Conservation (phyloP, 768 basidiomycete genomes). For the Calocera cornea region DNA sequence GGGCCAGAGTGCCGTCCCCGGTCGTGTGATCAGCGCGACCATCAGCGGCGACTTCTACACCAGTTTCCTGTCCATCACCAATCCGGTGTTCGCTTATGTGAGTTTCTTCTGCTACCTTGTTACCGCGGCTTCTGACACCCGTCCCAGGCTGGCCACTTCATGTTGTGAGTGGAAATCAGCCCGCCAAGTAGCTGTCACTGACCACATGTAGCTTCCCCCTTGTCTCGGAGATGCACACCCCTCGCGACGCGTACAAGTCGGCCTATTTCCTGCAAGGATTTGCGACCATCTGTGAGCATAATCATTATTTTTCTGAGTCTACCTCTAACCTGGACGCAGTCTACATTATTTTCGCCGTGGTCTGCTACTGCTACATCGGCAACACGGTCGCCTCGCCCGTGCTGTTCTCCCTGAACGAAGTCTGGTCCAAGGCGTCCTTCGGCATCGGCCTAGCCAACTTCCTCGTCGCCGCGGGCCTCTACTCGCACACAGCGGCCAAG, state of each 20-base stretch:
- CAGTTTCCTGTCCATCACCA: slow-evolving; percentile 41
- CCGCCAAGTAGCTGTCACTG: background rate
- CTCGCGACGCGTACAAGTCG: slow-evolving; percentile 45
- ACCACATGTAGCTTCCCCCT: slow-evolving; percentile 32
- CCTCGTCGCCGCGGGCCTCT: slow-evolving; percentile 36
- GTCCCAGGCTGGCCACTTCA: slow-evolving; percentile 34
- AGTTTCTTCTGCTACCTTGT: slow-evolving; percentile 19
- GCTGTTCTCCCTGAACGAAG: slow-evolving; percentile 34
- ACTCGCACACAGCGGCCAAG: slow-evolving; percentile 41
- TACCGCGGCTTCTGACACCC: background rate
- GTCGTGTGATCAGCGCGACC: slow-evolving; percentile 28
- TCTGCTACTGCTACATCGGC: slow-evolving; percentile 37
- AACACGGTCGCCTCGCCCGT: slow-evolving; percentile 36
- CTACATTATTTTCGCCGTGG: slow-evolving; percentile 35
- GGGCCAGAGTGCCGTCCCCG: slow-evolving; percentile 33
- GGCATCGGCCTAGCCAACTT: slow-evolving; percentile 40
- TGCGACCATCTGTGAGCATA: slow-evolving; percentile 27
- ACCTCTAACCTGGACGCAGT: slow-evolving; percentile 12
- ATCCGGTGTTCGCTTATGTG: slow-evolving; percentile 41
- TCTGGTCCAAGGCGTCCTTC: slow-evolving; percentile 39
- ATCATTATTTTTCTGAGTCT: background rate
- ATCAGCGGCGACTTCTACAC: slow-evolving; percentile 32
- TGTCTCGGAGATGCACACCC: slow-evolving; percentile 42
- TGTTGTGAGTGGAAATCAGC: slow-evolving; percentile 23
- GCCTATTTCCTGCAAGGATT: slow-evolving; percentile 44